Percentiles rank a stretch among this genome's conserved stretches.
Evolutionary conservation across 2,329 filamentous ascomycete species (phyloP).

Genomic region (Corynespora cassiicola): DNA sequence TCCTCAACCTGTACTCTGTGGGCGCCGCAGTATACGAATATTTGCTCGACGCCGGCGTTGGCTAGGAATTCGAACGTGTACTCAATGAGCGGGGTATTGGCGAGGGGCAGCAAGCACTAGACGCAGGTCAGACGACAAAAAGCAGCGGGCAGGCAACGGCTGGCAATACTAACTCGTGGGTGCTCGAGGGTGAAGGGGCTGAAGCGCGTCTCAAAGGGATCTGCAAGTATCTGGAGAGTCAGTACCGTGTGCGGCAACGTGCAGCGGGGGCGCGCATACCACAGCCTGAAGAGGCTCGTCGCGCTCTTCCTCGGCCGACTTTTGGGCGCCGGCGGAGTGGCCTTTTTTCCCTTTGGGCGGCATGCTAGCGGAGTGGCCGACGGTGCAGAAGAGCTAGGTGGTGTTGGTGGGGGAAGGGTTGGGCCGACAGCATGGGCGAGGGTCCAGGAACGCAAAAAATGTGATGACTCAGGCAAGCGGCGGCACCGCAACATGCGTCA

Average conservation of each 20-base stretch:
- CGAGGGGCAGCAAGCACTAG: constrained; percentile 89
- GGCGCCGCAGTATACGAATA: constrained; percentile 89
- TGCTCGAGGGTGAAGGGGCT: constrained; percentile 86
- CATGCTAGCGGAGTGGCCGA: constrained; percentile 44
- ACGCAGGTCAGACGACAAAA: constrained; percentile 30
- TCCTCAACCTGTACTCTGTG: constrained; percentile 87
- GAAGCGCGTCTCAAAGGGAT: constrained; percentile 94
- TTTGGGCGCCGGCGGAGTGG: constrained; percentile 42
- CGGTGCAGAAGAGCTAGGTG: constrained; percentile 10
- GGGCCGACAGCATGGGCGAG: constrained; percentile 13
- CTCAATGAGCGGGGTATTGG: constrained; percentile 93
- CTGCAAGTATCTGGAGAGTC: constrained; percentile 75
- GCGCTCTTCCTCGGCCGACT: constrained; percentile 61
- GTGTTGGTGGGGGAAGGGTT: constrained; percentile 20
- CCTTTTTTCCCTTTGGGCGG: constrained; percentile 56
- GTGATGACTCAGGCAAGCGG: constrained; percentile 7
- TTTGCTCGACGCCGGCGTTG: constrained; percentile 92
- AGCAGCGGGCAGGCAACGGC: background rate
- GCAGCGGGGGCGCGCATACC: constrained; percentile 47
- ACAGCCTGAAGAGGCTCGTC: constrained; percentile 70
- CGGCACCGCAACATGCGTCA: constrained; percentile 27
- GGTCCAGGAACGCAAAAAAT: constrained; percentile 11
- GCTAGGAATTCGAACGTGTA: constrained; percentile 97
- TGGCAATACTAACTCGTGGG: constrained; percentile 72
- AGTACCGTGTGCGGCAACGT: constrained; percentile 16